Evolutionary conservation across 1,284 basidiomycete species (phyloP).

Genomic region (Microbotryum lychnidis-dioicae): DNA sequence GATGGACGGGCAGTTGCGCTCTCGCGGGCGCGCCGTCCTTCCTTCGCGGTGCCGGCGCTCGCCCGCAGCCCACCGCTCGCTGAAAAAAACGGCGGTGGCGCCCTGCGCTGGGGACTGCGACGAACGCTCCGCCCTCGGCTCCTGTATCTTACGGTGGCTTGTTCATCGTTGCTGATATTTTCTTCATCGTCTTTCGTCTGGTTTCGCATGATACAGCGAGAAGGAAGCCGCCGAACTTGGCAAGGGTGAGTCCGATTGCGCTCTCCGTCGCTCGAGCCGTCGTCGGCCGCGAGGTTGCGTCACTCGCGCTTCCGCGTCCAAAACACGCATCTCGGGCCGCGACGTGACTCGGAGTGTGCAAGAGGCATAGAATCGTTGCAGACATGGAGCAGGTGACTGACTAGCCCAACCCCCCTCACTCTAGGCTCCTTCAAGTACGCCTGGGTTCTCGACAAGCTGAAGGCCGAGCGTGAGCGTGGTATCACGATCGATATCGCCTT

Average conservation of each 20-base stretch:
- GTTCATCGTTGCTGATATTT: background rate
- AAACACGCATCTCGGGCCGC: too few species aligned
- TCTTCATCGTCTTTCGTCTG: background rate
- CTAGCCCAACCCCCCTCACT: background rate
- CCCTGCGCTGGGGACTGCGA: too few species aligned
- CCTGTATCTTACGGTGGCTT: background rate
- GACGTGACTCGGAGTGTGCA: too few species aligned
- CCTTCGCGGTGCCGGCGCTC: too few species aligned
- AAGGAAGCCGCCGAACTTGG: slow-evolving; percentile 99
- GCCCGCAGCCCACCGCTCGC: too few species aligned
- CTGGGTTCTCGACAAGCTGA: slow-evolving; percentile 99
- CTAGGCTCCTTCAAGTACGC: slow-evolving; percentile 50
- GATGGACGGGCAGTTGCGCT: too few species aligned
- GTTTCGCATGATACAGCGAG: slow-evolving; percentile 49
- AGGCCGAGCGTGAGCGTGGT: slow-evolving; percentile 99
- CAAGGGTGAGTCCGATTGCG: slow-evolving; percentile 70
- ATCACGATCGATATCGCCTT: slow-evolving; percentile 99
- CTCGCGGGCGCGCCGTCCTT: too few species aligned
- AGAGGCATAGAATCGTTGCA: too few species aligned
- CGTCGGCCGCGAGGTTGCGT: background rate
- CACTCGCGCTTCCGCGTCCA: background rate
- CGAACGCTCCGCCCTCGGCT: background rate
- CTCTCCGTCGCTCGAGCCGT: too few species aligned
- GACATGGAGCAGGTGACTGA: background rate
- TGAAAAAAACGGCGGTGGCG: too few species aligned